Conservation (phyloP, 805 yeast genomes). For the Ogataea haglerorum region DNA sequence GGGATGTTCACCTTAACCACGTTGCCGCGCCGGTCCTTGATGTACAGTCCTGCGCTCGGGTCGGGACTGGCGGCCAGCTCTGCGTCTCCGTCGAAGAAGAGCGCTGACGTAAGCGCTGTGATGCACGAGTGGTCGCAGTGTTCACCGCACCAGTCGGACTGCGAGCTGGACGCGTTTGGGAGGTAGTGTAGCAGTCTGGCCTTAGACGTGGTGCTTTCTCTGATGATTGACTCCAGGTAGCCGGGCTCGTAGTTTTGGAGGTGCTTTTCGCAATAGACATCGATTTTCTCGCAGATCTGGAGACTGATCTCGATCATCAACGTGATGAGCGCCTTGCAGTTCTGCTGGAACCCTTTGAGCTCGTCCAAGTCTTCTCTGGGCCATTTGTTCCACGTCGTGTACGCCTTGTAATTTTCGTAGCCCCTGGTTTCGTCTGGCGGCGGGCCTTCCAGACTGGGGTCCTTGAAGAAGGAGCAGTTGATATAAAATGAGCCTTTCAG, state of each 20-base stretch:
- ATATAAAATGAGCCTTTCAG: slow-evolving; percentile 57
- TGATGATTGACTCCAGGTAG: slow-evolving; percentile 45
- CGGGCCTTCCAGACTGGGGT: slow-evolving; percentile 45
- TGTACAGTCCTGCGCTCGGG: slow-evolving; percentile 47
- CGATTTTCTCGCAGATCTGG: slow-evolving; percentile 53
- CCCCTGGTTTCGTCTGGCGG: slow-evolving; percentile 30
- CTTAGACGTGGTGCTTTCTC: slow-evolving; percentile 50
- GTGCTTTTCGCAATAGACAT: slow-evolving; percentile 36
- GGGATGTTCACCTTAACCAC: slow-evolving; percentile 53
- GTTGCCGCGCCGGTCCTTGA: slow-evolving; percentile 42
- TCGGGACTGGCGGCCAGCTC: slow-evolving; percentile 39
- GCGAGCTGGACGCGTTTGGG: slow-evolving; percentile 9
- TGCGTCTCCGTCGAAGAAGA: slow-evolving; percentile 41
- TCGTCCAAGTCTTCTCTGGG: slow-evolving; percentile 36
- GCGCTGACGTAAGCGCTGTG: slow-evolving; percentile 56
- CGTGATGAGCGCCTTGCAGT: slow-evolving; percentile 38
- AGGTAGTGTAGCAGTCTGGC: slow-evolving; percentile 54
- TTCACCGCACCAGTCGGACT: slow-evolving; percentile 58
- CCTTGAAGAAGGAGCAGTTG: slow-evolving; percentile 53
- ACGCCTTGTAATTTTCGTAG: slow-evolving; percentile 38
- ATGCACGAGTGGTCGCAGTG: slow-evolving; percentile 59
- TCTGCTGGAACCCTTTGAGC: slow-evolving; percentile 34
- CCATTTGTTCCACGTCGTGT: slow-evolving; percentile 53
- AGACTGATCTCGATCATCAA: slow-evolving; percentile 48
- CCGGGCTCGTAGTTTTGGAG: slow-evolving; percentile 31